Percentiles rank a stretch among this genome's conserved stretches.
phyloP scores from a whole-genome alignment of 768 basidiomycete genomes.

The Hemileccinum rubropunctum region DNA sequence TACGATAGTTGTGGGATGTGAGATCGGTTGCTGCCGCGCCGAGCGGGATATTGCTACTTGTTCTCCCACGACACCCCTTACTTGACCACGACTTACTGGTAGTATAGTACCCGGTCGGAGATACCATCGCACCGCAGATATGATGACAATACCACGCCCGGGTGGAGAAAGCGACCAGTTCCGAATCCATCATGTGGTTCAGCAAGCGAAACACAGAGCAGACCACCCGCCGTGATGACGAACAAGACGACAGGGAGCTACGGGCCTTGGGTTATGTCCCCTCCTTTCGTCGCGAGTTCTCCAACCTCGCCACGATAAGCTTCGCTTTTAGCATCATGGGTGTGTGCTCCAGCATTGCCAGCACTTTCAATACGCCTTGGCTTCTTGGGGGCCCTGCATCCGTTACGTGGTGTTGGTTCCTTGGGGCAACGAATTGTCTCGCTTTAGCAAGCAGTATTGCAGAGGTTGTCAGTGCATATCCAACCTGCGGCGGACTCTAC shows the following conservation, averaged over 20 bases:
- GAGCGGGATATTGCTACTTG: too few relatives aligned
- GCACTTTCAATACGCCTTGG: slow-evolving; percentile 37
- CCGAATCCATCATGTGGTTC: slow-evolving; percentile 3
- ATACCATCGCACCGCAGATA: too few relatives aligned
- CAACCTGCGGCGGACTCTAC: slow-evolving; percentile 40
- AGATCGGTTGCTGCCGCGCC: too few relatives aligned
- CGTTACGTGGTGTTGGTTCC: slow-evolving; percentile 38
- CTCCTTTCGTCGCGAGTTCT: slow-evolving; percentile 43
- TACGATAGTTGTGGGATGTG: too few relatives aligned
- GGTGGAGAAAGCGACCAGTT: not conserved
- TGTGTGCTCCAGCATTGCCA: slow-evolving; percentile 37
- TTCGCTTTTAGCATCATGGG: slow-evolving; percentile 37
- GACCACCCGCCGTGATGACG: not conserved
- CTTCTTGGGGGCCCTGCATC: slow-evolving; percentile 36
- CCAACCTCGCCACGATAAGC: slow-evolving; percentile 36
- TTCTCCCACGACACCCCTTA: too few relatives aligned
- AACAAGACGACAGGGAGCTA: slow-evolving; percentile 20
- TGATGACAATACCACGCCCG: slow-evolving; percentile 5
- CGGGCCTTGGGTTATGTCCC: slow-evolving; percentile 31
- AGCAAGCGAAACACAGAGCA: not conserved
- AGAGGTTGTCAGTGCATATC: slow-evolving; percentile 32
- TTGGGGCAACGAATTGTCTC: slow-evolving; percentile 28
- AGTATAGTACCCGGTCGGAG: too few relatives aligned
- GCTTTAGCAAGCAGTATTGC: slow-evolving; percentile 30
- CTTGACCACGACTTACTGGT: too few relatives aligned